Conservation (phyloP, 306 rosid genomes). For the Gastrolobium villosum region DNA sequence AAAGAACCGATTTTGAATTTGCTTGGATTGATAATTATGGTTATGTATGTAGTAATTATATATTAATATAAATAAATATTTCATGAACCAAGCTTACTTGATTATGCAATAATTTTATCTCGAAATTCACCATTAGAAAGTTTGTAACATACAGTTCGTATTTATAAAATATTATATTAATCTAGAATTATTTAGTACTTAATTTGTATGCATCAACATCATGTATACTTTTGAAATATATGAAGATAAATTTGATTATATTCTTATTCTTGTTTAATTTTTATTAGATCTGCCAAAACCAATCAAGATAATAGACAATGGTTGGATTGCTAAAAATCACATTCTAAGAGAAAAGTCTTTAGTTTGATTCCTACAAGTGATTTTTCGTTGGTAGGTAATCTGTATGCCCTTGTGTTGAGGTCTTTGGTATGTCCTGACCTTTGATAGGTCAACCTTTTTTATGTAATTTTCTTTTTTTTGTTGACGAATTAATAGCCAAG, state of each 20-base stretch:
- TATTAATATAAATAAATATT: neutral
- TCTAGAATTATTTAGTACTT: too few species aligned
- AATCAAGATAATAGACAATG: too few species aligned
- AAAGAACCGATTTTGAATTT: constrained; percentile 35
- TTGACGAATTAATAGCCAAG: constrained; percentile 17
- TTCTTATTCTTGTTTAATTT: too few species aligned
- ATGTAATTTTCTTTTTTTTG: constrained; percentile 26
- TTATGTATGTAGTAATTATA: neutral
- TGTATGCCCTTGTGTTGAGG: neutral
- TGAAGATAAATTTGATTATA: too few species aligned
- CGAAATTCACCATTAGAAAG: too few species aligned
- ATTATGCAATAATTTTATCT: neutral
- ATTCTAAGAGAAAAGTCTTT: neutral
- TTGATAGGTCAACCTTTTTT: neutral
- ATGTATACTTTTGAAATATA: too few species aligned
- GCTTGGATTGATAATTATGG: neutral
- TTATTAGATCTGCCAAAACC: too few species aligned
- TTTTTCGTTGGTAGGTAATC: constrained; percentile 19
- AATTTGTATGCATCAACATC: too few species aligned
- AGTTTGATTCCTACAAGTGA: neutral
- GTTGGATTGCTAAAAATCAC: too few species aligned
- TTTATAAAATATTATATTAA: too few species aligned
- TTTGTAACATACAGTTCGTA: too few species aligned
- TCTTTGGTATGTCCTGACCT: neutral
- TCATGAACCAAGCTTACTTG: neutral